phyloP scores from a whole-genome alignment of 805 yeast species.

The Metahyphopichia silvanorum region DNA sequence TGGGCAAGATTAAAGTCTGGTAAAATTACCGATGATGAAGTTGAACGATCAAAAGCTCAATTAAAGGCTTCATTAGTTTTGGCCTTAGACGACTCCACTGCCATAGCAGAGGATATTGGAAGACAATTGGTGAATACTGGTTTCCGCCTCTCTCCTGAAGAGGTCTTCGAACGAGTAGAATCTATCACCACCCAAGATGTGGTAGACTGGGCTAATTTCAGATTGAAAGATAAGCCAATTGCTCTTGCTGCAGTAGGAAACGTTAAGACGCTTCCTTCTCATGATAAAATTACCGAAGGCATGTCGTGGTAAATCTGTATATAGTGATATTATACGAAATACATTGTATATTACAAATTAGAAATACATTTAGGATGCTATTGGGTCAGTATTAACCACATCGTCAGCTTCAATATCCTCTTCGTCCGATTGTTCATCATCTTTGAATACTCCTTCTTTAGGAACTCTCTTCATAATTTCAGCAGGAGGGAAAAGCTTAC shows the following conservation, averaged over 20 bases:
- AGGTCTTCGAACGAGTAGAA: constrained; percentile 72
- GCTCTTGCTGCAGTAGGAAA: constrained; percentile 93
- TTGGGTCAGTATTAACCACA: constrained; percentile 25
- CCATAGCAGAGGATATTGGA: constrained; percentile 96
- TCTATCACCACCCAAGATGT: constrained; percentile 76
- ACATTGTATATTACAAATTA: too few species aligned
- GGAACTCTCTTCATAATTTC: constrained; percentile 80
- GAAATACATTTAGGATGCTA: constrained; percentile 7
- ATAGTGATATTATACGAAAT: background rate
- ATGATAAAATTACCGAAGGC: constrained; percentile 49
- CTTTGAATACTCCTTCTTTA: constrained; percentile 51
- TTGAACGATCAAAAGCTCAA: constrained; percentile 92
- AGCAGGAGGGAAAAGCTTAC: constrained; percentile 70
- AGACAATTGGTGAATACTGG: constrained; percentile 97
- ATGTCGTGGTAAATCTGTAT: constrained; percentile 18
- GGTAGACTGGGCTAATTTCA: constrained; percentile 82
- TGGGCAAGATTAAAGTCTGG: constrained; percentile 86
- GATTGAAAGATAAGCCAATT: constrained; percentile 71
- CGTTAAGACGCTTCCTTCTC: constrained; percentile 66
- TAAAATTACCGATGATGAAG: constrained; percentile 76
- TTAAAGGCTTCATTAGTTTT: constrained; percentile 86
- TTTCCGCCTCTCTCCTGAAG: constrained; percentile 66
- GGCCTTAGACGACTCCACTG: constrained; percentile 91
- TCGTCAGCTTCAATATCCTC: constrained; percentile 32
- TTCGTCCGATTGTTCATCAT: constrained; percentile 27